Conservation (phyloP, 2,329 filamentous ascomycete genomes). For the Fusarium poae region DNA sequence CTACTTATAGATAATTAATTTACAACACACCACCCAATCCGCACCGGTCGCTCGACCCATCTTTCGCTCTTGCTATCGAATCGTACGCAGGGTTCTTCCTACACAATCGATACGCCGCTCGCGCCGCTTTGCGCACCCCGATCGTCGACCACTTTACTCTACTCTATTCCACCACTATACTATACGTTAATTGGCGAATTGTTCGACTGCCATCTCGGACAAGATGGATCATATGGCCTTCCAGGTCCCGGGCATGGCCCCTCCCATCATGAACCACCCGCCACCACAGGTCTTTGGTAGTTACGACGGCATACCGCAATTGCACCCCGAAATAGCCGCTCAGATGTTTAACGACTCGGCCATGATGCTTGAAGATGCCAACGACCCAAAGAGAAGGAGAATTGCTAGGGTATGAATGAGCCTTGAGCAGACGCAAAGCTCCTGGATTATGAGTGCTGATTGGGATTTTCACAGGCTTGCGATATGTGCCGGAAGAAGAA, state of each 20-base stretch:
- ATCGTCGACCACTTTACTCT: constrained; percentile 8
- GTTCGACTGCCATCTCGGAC: background rate
- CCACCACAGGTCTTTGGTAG: constrained; percentile 77
- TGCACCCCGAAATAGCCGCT: constrained; percentile 68
- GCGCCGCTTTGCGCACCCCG: constrained; percentile 20
- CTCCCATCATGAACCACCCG: constrained; percentile 73
- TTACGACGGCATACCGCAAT: constrained; percentile 72
- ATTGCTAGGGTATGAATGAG: constrained; percentile 82
- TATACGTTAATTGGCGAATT: constrained; percentile 1
- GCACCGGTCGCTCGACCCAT: background rate
- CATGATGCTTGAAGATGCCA: constrained; percentile 72
- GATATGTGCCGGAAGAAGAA: constrained; percentile 98
- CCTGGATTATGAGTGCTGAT: constrained; percentile 31
- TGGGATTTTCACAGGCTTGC: constrained; percentile 73
- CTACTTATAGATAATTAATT: constrained; percentile 12
- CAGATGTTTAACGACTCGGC: constrained; percentile 71
- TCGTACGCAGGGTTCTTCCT: constrained; percentile 7
- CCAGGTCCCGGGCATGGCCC: constrained; percentile 69
- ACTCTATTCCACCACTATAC: background rate
- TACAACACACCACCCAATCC: background rate
- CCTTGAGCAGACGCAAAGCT: constrained; percentile 1
- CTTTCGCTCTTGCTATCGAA: constrained; percentile 9
- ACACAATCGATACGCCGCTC: constrained; percentile 32
- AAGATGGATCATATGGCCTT: constrained; percentile 66
- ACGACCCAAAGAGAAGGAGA: constrained; percentile 87